Conservation (phyloP, 1,139 yeast genomes). For the Scheffersomyces quercinus region DNA sequence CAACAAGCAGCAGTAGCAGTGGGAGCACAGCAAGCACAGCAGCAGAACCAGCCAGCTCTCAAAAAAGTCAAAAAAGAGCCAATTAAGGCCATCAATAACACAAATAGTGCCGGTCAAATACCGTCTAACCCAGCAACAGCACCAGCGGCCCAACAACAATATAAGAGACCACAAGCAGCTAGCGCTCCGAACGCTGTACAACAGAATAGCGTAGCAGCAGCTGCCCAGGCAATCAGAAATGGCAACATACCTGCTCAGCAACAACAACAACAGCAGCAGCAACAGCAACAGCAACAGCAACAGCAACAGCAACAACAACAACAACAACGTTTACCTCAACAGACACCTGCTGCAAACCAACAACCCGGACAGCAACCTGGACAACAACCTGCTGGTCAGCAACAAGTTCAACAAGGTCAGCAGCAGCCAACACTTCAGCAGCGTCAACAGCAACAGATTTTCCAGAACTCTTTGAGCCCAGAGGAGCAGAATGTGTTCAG, state of each 20-base stretch:
- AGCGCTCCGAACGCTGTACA: not conserved
- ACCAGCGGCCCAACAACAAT: too few relatives aligned
- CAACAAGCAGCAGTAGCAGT: not conserved
- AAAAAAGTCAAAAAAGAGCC: conserved; percentile 7
- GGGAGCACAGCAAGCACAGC: not conserved
- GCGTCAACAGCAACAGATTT: conserved; percentile 49
- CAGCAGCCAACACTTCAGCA: conserved; percentile 29
- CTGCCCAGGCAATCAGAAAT: conserved; percentile 4
- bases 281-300: conserved; percentile 1
- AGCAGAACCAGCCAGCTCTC: conserved; percentile 4
- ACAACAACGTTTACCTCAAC: conserved; percentile 2
- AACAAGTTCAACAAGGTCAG: conserved; percentile 3
- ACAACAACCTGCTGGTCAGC: conserved; percentile 11
- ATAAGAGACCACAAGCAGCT: too few relatives aligned
- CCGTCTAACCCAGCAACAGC: conserved; percentile 1
- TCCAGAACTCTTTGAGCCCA: conserved; percentile 42
- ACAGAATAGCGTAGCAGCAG: conserved; percentile 2
- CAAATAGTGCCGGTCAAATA: conserved; percentile 17
- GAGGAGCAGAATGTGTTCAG: conserved; percentile 48
- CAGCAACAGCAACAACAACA: conserved; percentile 5
- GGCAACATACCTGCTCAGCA: conserved; percentile 5
- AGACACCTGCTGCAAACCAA: conserved; percentile 2
- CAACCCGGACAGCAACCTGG: conserved; percentile 3
- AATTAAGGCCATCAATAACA: conserved; percentile 5
- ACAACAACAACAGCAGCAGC: conserved; percentile 1